Evolutionary conservation across 108 stramenopile species (phyloP), one percentile per base, ranked within the genome.

Genomic region (Thalassiosira profunda): DNA sequence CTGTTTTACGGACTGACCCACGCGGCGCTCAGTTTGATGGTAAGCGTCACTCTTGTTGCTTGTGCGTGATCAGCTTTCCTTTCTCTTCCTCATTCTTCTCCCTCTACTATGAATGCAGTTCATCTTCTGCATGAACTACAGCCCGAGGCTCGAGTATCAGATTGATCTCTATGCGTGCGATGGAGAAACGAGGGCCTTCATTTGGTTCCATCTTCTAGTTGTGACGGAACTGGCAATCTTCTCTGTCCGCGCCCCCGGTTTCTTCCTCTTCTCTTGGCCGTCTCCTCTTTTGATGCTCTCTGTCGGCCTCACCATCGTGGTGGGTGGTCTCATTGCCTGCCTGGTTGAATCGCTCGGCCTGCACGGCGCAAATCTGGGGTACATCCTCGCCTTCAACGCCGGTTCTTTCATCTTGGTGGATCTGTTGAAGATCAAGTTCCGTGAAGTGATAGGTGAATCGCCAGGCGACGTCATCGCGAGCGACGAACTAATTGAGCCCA

Each of bases 151-250:
- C 0, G 11, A 37, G n/a, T 20, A 68, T 5, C 2, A 68, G 2
- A 48, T 84, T 43, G 63, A 73, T 57, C 71, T 88, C 7, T 12
- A 45, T 6, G 11, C 8, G 17, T 85, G 84, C 44, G 34, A 58
- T 41, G 30, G 37, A 23, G 51, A 77, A 46, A 79, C 87, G n/a
- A 49, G 43, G 37, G 82, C 67, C 10, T 88, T 88, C 48, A 58
- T 85, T 34, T 84, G 84, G 87, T 61, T 81, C 18, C 69, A 85
- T 11, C 67, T 88, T 24, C 52, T 83, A 9, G 25, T 88, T 47
- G 82, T 83, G 8, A 83, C 87, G 8, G 84, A 88, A 52, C 42
- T 88, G 24, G 66, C 62, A 44, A 88, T 88, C 21, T 88, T 88
- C 45, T 83, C 82, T 12, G 84, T 82, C 12, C 64, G 84, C 12